Percentiles rank a stretch among this genome's conserved stretches.
These are phyloP conservation scores for Acmispon strigosus DNA, from an alignment of 306 rosid genomes.

Conservation along the genomic window DNA sequence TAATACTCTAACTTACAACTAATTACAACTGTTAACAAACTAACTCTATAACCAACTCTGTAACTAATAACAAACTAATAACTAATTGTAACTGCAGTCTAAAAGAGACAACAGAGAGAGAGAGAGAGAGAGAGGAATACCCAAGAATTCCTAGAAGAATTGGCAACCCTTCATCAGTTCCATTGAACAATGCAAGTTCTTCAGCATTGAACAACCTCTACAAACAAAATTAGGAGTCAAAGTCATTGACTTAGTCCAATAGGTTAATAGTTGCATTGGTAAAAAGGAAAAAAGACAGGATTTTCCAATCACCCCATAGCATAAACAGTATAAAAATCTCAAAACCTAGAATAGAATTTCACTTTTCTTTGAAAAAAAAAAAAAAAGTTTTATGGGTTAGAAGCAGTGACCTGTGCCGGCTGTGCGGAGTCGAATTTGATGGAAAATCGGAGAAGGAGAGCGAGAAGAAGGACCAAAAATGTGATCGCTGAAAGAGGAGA, in stretches of 20 bases:
- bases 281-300: neutral
- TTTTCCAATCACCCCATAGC: neutral
- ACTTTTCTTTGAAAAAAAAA: neutral
- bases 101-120: neutral
- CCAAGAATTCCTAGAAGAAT: constrained; percentile 88
- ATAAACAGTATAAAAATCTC: neutral
- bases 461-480: constrained; percentile 28
- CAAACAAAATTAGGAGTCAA: constrained; percentile 21
- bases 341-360: neutral
- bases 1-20: too few species aligned
- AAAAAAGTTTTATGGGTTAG: neutral
- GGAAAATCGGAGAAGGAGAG: constrained; percentile 34
- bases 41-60: too few species aligned
- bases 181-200: constrained; percentile 79
- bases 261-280: neutral
- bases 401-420: constrained; percentile 34
- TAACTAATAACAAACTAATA: too few species aligned
- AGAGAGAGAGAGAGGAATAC: constrained; percentile 28
- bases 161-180: constrained; percentile 63
- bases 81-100: too few species aligned
- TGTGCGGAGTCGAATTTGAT: constrained; percentile 28
- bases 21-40: too few species aligned
- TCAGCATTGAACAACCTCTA: constrained; percentile 66
- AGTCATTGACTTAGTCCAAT: constrained; percentile 18
- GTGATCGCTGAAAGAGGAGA: constrained; percentile 40